Evolutionary conservation across 2,329 filamentous ascomycete genomes (phyloP).

Genomic region (Alternaria gaisen): DNA sequence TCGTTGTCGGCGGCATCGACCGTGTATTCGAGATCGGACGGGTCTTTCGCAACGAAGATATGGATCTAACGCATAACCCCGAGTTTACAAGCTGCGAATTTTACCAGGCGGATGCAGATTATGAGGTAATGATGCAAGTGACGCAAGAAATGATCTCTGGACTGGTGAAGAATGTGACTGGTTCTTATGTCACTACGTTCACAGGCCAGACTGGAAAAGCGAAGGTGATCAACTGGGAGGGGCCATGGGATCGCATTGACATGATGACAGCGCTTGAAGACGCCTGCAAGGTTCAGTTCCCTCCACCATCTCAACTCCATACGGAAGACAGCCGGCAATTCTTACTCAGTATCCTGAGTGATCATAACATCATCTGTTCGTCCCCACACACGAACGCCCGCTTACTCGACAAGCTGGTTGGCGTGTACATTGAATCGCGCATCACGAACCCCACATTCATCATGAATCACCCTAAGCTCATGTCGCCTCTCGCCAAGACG

Average conservation of each 20-base stretch:
- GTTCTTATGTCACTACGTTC: conserved; percentile 84
- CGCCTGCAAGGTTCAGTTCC: conserved; percentile 91
- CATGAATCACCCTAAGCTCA: conserved; percentile 79
- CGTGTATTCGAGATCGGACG: conserved; percentile 95
- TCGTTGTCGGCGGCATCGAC: conserved; percentile 91
- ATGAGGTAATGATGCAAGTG: conserved; percentile 88
- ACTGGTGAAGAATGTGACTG: conserved; percentile 87
- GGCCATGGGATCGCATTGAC: conserved; percentile 89
- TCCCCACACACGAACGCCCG: conserved; percentile 72
- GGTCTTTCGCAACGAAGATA: conserved; percentile 93
- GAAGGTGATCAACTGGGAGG: conserved; percentile 94
- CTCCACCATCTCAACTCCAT: conserved; percentile 86
- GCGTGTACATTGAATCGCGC: conserved; percentile 93
- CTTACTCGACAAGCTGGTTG: conserved; percentile 93
- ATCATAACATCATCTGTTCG: background rate
- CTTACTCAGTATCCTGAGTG: background rate
- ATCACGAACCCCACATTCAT: conserved; percentile 95
- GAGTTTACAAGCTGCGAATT: conserved; percentile 99
- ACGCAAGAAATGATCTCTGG: conserved; percentile 93
- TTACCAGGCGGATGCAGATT: conserved; percentile 74
- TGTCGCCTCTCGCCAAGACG: conserved; percentile 98
- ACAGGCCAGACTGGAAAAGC: conserved; percentile 85
- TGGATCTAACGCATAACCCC: conserved; percentile 94
- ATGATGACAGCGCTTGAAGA: conserved; percentile 96
- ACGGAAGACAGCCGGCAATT: conserved; percentile 70